Evolutionary conservation across 2,329 filamentous ascomycete genomes (phyloP).

Genomic region (Diaporthe sp.): DNA sequence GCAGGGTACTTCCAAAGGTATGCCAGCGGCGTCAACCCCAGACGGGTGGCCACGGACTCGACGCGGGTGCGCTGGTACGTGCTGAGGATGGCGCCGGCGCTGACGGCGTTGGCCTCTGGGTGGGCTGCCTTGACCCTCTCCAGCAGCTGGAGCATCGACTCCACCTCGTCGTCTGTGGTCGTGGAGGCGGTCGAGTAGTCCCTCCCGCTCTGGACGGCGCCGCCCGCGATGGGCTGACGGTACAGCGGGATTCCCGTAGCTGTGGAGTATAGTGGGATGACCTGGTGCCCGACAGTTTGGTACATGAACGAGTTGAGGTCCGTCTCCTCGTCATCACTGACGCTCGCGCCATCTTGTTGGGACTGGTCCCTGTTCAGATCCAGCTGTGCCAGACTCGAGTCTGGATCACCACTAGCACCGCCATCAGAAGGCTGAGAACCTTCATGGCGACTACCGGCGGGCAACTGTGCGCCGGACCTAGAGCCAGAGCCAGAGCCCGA

Average conservation of each 20-base stretch:
- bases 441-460: neutral
- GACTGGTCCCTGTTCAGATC: neutral
- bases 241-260: slow-evolving; percentile 89
- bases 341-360: slow-evolving; percentile 2
- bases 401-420: neutral
- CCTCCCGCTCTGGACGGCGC: slow-evolving; percentile 77
- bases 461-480: neutral
- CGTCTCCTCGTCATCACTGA: slow-evolving; percentile 56
- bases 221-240: slow-evolving; percentile 81
- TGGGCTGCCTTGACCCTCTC: slow-evolving; percentile 74
- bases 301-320: slow-evolving; percentile 99
- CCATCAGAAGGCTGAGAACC: neutral
- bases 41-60: slow-evolving; percentile 87
- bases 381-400: slow-evolving; percentile 8
- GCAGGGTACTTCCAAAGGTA: slow-evolving; percentile 94
- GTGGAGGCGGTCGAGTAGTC: slow-evolving; percentile 69
- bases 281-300: slow-evolving; percentile 92
- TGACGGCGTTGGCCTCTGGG: slow-evolving; percentile 87
- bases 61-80: slow-evolving; percentile 98
- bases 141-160: slow-evolving; percentile 86
- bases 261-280: slow-evolving; percentile 86
- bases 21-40: slow-evolving; percentile 86
- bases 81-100: slow-evolving; percentile 91
- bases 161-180: slow-evolving; percentile 81
- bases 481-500: neutral